phyloP scores from a whole-genome alignment of 176 grass and related monocot species.

The Thalia dealbata region DNA sequence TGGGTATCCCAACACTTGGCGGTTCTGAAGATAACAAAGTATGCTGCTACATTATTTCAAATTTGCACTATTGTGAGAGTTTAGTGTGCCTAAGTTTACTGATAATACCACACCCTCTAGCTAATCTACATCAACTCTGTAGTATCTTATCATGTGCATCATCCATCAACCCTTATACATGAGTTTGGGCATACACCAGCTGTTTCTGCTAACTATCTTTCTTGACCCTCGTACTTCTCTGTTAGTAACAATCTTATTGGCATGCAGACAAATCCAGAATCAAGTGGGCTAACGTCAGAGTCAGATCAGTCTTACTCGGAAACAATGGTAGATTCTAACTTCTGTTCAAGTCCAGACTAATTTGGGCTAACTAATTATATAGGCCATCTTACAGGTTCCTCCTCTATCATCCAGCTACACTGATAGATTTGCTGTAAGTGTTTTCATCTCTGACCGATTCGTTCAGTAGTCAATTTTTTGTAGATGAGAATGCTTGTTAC shows the following conservation, averaged over 20 bases:
- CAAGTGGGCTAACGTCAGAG: background rate
- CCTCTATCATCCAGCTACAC: background rate
- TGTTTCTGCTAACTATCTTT: background rate
- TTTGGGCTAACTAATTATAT: background rate
- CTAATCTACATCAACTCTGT: background rate
- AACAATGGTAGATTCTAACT: background rate
- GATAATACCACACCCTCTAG: background rate
- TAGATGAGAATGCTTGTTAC: background rate
- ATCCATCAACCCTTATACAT: background rate
- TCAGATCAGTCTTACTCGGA: background rate
- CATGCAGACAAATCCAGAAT: background rate
- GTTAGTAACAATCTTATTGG: background rate
- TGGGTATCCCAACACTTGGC: constrained; percentile 14
- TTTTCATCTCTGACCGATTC: background rate
- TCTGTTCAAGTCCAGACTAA: background rate
- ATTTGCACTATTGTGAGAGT: background rate
- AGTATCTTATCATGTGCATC: background rate
- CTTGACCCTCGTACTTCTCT: no score
- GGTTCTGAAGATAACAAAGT: constrained; percentile 7
- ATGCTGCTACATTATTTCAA: background rate
- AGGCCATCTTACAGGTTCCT: background rate
- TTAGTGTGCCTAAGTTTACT: background rate
- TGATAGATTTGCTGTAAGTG: constrained; percentile 3
- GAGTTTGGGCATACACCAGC: background rate
- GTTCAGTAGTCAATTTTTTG: background rate